These are phyloP conservation scores for Gaultheria prostrata DNA, from an alignment of 148 eudicot genomes.

Conservation along the genomic window DNA sequence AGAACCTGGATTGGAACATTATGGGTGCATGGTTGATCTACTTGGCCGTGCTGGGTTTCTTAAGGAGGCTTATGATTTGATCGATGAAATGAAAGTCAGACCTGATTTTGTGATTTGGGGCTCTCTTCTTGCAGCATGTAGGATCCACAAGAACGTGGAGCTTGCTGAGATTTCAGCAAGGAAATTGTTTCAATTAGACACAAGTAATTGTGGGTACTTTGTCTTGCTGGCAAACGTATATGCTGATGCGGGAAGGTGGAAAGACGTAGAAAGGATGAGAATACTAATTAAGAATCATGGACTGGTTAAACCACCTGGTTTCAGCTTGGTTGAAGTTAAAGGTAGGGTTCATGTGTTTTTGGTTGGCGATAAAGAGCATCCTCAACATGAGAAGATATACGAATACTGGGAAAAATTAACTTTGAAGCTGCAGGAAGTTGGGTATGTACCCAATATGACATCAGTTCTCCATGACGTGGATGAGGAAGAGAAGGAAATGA, in stretches of 20 bases:
- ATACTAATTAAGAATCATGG: slow-evolving; percentile 49
- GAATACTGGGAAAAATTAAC: slow-evolving; percentile 39
- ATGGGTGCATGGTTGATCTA: slow-evolving; percentile 75
- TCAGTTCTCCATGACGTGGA: slow-evolving; percentile 73
- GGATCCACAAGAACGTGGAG: slow-evolving; percentile 63
- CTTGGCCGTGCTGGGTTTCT: slow-evolving; percentile 57
- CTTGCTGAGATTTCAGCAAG: slow-evolving; percentile 58
- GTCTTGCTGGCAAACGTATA: slow-evolving; percentile 68
- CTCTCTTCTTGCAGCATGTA: slow-evolving; percentile 63
- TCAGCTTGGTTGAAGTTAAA: slow-evolving; percentile 54
- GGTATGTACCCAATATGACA: slow-evolving; percentile 55
- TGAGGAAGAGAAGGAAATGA: slow-evolving; percentile 71
- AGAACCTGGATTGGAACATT: slow-evolving; percentile 61
- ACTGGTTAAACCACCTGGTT: slow-evolving; percentile 59
- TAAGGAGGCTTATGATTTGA: slow-evolving; percentile 46
- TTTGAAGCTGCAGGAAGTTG: slow-evolving; percentile 58
- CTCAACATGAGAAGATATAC: slow-evolving; percentile 51
- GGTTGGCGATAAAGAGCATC: slow-evolving; percentile 69
- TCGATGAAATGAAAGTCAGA: slow-evolving; percentile 51
- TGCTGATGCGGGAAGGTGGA: slow-evolving; percentile 78
- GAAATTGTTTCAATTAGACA: slow-evolving; percentile 53
- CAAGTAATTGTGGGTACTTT: slow-evolving; percentile 56
- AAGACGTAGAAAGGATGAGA: slow-evolving; percentile 57
- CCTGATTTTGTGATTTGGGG: slow-evolving; percentile 74
- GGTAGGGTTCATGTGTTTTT: slow-evolving; percentile 60